phyloP scores from a whole-genome alignment of 2,329 filamentous ascomycete genomes.

The Passalora sequoiae region DNA sequence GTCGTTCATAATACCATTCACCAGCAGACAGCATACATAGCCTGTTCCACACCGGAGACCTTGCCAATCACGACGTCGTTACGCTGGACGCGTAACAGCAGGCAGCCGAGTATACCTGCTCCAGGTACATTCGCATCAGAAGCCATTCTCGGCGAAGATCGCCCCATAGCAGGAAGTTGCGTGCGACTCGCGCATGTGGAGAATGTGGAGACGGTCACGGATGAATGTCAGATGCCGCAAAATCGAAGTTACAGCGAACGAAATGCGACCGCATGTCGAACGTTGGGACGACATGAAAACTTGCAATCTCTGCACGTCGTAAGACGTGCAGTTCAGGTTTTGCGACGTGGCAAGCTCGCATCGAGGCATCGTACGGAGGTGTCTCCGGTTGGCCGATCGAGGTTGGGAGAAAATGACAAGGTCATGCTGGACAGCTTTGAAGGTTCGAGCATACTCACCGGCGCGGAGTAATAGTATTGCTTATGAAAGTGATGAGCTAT shows the following conservation, averaged over 20 bases:
- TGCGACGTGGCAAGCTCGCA: conserved; percentile 3
- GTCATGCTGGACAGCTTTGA: too few species aligned
- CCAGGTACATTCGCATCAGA: not conserved
- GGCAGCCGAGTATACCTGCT: too few species aligned
- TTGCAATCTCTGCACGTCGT: conserved; percentile 1
- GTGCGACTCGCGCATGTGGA: too few species aligned
- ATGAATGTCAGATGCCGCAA: not conserved
- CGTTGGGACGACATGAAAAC: conserved; percentile 1
- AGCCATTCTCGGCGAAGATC: not conserved
- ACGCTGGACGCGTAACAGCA: too few species aligned
- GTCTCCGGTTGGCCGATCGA: not conserved
- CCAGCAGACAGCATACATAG: too few species aligned
- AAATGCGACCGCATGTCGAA: not conserved
- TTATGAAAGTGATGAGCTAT: not conserved
- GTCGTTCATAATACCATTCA: not conserved
- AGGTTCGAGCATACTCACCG: too few species aligned
- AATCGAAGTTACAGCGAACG: not conserved
- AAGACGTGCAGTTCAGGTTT: not conserved
- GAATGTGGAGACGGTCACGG: not conserved
- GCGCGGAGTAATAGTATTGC: not conserved
- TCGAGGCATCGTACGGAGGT: not conserved
- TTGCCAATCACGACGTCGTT: too few species aligned
- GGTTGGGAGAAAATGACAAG: not conserved
- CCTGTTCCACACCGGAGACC: too few species aligned
- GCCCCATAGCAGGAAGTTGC: not conserved